Percentiles rank a stretch among this genome's conserved stretches.
Evolutionary conservation across 139 green algal genomes (phyloP).

Genomic region (Choricystis sp.): DNA sequence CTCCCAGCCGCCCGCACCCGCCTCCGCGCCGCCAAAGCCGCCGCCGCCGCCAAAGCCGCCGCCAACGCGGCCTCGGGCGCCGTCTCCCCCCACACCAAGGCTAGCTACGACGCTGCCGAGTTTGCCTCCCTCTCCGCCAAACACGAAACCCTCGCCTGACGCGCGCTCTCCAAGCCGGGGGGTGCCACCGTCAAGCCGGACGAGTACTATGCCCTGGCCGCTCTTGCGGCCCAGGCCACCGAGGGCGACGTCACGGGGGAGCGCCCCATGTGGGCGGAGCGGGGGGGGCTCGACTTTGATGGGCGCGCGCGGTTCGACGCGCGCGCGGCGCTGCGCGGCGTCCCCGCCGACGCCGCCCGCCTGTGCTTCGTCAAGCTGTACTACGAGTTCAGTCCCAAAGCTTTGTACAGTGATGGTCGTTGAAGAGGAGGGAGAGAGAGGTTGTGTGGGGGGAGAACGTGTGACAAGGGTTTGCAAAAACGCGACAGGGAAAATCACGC

Average conservation of each 20-base stretch:
- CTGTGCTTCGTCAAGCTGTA: slow-evolving; percentile 59
- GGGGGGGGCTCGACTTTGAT: slow-evolving; percentile 87
- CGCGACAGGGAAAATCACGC: too few relatives aligned
- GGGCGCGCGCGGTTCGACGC: slow-evolving; percentile 66
- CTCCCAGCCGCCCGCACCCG: slow-evolving; percentile 43
- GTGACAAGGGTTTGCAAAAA: too few relatives aligned
- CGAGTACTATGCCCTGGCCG: slow-evolving; percentile 65
- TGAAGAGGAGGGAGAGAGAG: slow-evolving; percentile 2
- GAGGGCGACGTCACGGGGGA: slow-evolving; percentile 64
- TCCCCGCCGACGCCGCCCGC: slow-evolving; percentile 38
- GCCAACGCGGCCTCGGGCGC: slow-evolving; percentile 1
- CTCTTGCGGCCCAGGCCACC: slow-evolving; percentile 31
- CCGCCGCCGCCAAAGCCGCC: slow-evolving; percentile 20
- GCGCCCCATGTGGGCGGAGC: slow-evolving; percentile 82
- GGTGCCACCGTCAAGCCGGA: slow-evolving; percentile 73
- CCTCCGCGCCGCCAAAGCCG: slow-evolving; percentile 41
- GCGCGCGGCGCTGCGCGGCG: slow-evolving; percentile 41
- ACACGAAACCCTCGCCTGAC: slow-evolving; percentile 76
- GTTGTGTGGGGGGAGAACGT: slow-evolving; percentile 4
- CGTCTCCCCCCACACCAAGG: too few relatives aligned
- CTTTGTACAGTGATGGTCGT: slow-evolving; percentile 53
- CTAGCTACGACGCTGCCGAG: slow-evolving; percentile 48
- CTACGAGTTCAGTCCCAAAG: slow-evolving; percentile 52
- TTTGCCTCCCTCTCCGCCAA: slow-evolving; percentile 39
- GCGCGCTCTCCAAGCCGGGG: slow-evolving; percentile 72